phyloP scores from a whole-genome alignment of 2,329 filamentous ascomycete genomes.

The Geoglossum cookeanum region DNA sequence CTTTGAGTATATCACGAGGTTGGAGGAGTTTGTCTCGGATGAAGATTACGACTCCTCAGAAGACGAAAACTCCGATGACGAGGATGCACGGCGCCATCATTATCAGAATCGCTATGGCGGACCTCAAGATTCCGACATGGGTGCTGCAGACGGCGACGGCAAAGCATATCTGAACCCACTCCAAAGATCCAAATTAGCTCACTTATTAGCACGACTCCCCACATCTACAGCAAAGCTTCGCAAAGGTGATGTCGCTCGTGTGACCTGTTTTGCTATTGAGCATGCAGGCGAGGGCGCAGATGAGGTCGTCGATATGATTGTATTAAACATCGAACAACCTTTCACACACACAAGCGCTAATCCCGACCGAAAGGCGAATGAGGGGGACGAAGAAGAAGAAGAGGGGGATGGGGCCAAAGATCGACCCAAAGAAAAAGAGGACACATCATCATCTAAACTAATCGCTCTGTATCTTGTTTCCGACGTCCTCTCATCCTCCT shows the following conservation, averaged over 20 bases:
- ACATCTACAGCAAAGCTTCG: constrained; percentile 53
- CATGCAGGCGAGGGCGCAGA: constrained; percentile 72
- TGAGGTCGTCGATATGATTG: constrained; percentile 78
- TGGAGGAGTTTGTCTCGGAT: constrained; percentile 68
- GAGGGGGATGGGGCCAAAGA: constrained; percentile 21
- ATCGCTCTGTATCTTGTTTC: constrained; percentile 64
- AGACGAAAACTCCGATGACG: constrained; percentile 45
- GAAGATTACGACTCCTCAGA: constrained; percentile 75
- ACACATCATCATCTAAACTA: constrained; percentile 54
- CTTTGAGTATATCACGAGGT: constrained; percentile 59
- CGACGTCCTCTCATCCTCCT: constrained; percentile 63
- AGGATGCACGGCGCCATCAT: constrained; percentile 25
- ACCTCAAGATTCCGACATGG: constrained; percentile 17
- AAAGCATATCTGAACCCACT: constrained; percentile 60
- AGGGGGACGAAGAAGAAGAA: constrained; percentile 18
- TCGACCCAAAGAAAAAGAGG: constrained; percentile 26
- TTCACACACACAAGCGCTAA: constrained; percentile 56
- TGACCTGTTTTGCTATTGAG: constrained; percentile 75
- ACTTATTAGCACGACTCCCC: constrained; percentile 68
- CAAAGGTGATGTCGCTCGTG: constrained; percentile 67
- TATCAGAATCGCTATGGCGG: constrained; percentile 22
- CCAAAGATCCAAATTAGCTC: constrained; percentile 65
- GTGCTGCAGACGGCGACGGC: constrained; percentile 22
- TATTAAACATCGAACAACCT: constrained; percentile 63
- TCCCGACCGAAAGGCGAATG: constrained; percentile 22